Conservation (phyloP, 176 grass and related monocot species). For the Hordeum vulgare region MorexV3_pseudomolecules_assembly NC_058524.1:435063732-435064231, state of each 20-base stretch:
- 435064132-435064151: constrained; percentile 14
- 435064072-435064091: neutral
- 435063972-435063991: neutral
- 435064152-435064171: neutral
- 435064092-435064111: neutral
- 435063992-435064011: neutral
- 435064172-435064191: neutral
- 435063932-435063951: neutral
- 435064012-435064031: constrained; percentile 14
- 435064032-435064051: constrained; percentile 3
- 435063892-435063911: neutral
- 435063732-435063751: neutral
- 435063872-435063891: neutral
- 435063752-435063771: neutral
- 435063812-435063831: neutral
- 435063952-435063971: neutral
- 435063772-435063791: neutral
- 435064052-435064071: neutral
- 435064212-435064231: neutral
- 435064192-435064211: neutral
- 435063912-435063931: neutral
- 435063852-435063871: neutral
- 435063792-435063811: neutral
- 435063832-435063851: neutral
- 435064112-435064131: neutral